Evolutionary conservation across 1,284 basidiomycete genomes (phyloP), one percentile per base, ranked within the genome.

Genomic region (Porogramme epimiltina): DNA sequence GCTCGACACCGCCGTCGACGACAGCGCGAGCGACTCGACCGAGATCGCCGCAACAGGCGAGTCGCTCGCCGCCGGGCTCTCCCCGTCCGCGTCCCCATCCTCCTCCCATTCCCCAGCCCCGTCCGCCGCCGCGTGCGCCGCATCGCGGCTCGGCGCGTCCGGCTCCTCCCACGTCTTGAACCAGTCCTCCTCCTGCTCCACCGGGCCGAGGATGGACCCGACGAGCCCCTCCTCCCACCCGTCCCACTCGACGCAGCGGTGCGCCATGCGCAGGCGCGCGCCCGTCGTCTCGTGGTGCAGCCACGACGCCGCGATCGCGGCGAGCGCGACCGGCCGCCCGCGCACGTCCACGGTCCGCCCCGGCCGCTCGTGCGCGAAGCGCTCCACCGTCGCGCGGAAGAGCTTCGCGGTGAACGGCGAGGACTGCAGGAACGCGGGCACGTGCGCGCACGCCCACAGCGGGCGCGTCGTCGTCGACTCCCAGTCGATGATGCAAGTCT

Each of bases 401-500:
- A 89, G 72, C 61, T 79, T 82, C 4, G 79, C 78, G 4, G 83
- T 82, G 73, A 89, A 89, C 0, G 86, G 83, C 53, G 83, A 84
- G 13, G 86, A 81, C 52, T 87, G 82, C 5, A 92, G 79, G 65
- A 91, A 91, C 0, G 87, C 81, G 0, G 89, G 88, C 3, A 90
- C 75, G 60, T 95, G 88, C 0, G 90, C 87, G 55, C 85, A 86
- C 23, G 85, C 85, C 81, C 93, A 91, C 19, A 92, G 76, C 6
- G 89, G 89, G 18, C 89, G 78, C 4, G 84, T 90, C 8, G 88
- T 89, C 16, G 89, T 91, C 10, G 88, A 89, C 66, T 92, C 89
- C 89, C 89, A 91, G 62, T 92, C 89, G 44, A 92, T 91, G 55
- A 92, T 80, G 62, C 87, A 89, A 1, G 87, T 87, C 89, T 91